phyloP scores from a whole-genome alignment of 495 filamentous ascomycete genomes.

The Podospora didyma region DNA sequence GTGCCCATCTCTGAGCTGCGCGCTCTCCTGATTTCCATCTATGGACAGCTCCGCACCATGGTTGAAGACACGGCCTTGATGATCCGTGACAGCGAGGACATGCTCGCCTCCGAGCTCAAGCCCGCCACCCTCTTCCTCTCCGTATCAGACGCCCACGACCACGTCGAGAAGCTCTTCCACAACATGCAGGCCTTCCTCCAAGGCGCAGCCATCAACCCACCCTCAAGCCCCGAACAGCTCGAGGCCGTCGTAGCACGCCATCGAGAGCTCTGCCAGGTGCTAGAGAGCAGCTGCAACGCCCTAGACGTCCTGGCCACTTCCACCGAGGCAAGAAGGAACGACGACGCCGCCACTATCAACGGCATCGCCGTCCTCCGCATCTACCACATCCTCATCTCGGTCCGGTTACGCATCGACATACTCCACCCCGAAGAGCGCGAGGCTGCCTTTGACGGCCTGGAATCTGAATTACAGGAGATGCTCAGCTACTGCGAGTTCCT shows the following conservation, averaged over 20 bases:
- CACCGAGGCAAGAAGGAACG: too few species aligned
- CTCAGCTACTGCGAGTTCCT: too few species aligned
- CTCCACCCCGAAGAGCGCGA: slow-evolving; percentile 13
- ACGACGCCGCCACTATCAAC: not conserved
- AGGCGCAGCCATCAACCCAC: not conserved
- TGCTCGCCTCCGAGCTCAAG: slow-evolving; percentile 2
- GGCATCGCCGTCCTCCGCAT: not conserved
- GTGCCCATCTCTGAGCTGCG: slow-evolving; percentile 9
- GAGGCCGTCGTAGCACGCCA: slow-evolving; percentile 3
- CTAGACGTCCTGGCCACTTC: slow-evolving; percentile 8
- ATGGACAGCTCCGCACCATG: slow-evolving; percentile 16
- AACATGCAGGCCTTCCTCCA: slow-evolving; percentile 17
- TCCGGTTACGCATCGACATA: slow-evolving; percentile 13
- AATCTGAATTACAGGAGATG: slow-evolving; percentile 7
- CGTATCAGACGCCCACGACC: slow-evolving; percentile 10
- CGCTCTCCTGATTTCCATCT: slow-evolving; percentile 8
- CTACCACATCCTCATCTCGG: slow-evolving; percentile 3
- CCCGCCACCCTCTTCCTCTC: slow-evolving; percentile 14
- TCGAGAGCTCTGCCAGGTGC: slow-evolving; percentile 5
- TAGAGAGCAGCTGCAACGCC: slow-evolving; percentile 12
- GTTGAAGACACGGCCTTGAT: slow-evolving; percentile 1
- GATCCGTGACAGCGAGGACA: not conserved
- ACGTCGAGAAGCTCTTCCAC: slow-evolving; percentile 11
- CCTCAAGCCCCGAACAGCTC: not conserved
- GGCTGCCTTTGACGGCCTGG: slow-evolving; percentile 8